Evolutionary conservation across 768 basidiomycete genomes (phyloP), one percentile per base, ranked within the genome.

Genomic region (Rickenella mellea): DNA sequence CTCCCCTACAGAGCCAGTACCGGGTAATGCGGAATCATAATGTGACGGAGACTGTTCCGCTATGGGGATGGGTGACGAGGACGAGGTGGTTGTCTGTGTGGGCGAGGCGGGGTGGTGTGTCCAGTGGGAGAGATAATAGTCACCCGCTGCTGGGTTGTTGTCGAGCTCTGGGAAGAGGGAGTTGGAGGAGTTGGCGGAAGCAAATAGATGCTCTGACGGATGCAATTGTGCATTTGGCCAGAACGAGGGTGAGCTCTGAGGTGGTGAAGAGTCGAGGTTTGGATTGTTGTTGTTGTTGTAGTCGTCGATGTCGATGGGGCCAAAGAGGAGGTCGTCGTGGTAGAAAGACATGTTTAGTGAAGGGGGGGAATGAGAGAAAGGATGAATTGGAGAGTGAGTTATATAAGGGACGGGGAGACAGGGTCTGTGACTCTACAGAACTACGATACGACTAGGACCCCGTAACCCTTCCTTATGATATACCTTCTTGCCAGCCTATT

Each of bases 401-500:
- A 26, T 30, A 32, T 20, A 22, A 27, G 30, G 42, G 22, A 19
- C 42, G n/a, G 20, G 20, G 33, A 27, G 6, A 33, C 21, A 14
- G 31, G 33, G 6, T 14, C 14, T 10, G 6, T 21, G 32, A 25
- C 30, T 3, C 29, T 22, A 82, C 51, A 81, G 63, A 29, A 82
- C 69, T 46, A 80, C 76, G 50, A 82, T 71, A 42, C 66, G 70
- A 36, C 72, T 69, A 37, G 71, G 66, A 9, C 73, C 56, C 50
- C 64, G 77, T 64, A 88, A 87, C 56, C 78, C 74, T 27, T 80
- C 65, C 48, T 81, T 82, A 68, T 85, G 74, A 74, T 93, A 96
- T 10, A 86, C 78, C 57, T 80, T 80, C 69, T 91, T 83, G 41
- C 90, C 90, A 48, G 72, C 70, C 92, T 96, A 66, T 22, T n/a